A percentile compares a stretch with the other conserved stretches of the same genome.
Conservation (phyloP, 2,329 filamentous ascomycete genomes). For the Colletotrichum incanum region DNA sequence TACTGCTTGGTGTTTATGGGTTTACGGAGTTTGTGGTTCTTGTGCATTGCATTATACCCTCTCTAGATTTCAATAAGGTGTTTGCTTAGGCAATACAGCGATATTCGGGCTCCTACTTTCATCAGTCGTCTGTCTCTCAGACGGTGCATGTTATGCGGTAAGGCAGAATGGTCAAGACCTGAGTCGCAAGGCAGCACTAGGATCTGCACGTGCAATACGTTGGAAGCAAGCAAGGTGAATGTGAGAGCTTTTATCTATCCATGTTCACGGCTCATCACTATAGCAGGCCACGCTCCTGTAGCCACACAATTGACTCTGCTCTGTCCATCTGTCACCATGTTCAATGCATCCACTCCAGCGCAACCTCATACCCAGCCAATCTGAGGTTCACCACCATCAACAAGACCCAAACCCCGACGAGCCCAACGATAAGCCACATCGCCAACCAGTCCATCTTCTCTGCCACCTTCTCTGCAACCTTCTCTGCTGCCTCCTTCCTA, state of each 20-base stretch:
- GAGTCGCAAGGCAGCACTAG: neutral
- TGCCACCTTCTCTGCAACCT: too few species aligned
- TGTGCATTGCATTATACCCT: slow-evolving; percentile 26
- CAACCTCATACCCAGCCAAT: neutral
- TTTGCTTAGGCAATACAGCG: neutral
- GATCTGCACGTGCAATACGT: neutral
- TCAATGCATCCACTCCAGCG: neutral
- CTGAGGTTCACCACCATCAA: neutral
- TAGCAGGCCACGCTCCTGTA: neutral
- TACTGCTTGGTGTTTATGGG: neutral
- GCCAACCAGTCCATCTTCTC: neutral
- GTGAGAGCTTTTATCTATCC: neutral
- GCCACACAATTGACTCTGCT: neutral
- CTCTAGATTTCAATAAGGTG: neutral
- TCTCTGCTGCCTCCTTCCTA: neutral
- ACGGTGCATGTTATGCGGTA: neutral
- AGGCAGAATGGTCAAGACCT: too few species aligned
- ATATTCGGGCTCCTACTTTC: neutral
- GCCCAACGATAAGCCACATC: neutral
- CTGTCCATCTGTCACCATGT: neutral
- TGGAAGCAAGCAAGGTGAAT: neutral
- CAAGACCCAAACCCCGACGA: slow-evolving; percentile 12
- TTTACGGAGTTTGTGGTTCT: neutral
- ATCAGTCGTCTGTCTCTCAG: neutral
- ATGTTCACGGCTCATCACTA: too few species aligned